Conservation (phyloP, 257 asterid genomes). For the Gentiana dahurica region DNA sequence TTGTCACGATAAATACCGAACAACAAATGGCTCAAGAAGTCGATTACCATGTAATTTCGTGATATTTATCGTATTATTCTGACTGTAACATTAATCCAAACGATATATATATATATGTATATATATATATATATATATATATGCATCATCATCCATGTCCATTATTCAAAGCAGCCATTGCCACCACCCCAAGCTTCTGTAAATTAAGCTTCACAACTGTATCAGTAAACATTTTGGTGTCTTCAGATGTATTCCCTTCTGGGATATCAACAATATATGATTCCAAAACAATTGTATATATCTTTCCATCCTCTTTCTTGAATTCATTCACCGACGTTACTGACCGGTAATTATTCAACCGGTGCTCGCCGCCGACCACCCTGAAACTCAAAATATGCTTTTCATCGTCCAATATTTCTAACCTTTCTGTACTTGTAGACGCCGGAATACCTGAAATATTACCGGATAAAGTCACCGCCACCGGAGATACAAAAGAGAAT, state of each 20-base stretch:
- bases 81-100: too few relatives aligned
- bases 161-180: conserved; percentile 38
- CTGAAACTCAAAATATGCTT: conserved; percentile 65
- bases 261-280: conserved; percentile 82
- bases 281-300: conserved; percentile 59
- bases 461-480: conserved; percentile 13
- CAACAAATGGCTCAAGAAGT: too few relatives aligned
- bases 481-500: conserved; percentile 21
- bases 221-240: conserved; percentile 62
- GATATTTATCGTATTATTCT: too few relatives aligned
- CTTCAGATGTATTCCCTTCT: conserved; percentile 62
- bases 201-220: conserved; percentile 72
- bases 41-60: too few relatives aligned
- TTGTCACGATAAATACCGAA: too few relatives aligned
- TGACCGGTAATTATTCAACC: conserved; percentile 56
- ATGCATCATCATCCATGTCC: conserved; percentile 20
- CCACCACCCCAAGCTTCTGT: conserved; percentile 65
- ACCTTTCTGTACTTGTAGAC: conserved; percentile 56
- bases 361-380: conserved; percentile 74
- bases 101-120: too few relatives aligned
- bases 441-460: conserved; percentile 51
- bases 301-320: conserved; percentile 7
- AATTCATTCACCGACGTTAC: conserved; percentile 60
- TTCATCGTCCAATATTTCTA: conserved; percentile 72
- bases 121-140: too few relatives aligned